Conservation (phyloP, 2,329 filamentous ascomycete genomes). For the Truncatella angustata region DNA sequence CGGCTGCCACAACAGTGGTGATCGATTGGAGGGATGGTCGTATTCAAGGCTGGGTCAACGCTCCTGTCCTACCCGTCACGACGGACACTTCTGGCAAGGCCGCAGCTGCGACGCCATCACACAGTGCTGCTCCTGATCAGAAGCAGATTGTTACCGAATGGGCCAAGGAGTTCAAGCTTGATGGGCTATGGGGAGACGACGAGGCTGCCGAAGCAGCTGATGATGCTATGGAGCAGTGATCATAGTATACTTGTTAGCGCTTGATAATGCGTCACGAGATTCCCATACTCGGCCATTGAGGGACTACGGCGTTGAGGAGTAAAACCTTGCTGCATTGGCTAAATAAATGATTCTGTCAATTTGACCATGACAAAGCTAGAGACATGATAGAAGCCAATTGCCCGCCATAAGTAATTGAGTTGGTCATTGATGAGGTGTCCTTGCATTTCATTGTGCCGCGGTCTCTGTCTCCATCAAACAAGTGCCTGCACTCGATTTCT, state of each 20-base stretch:
- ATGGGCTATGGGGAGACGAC: conserved; percentile 82
- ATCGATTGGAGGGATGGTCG: conserved; percentile 96
- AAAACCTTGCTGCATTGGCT: neutral
- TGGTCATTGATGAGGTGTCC: too few species aligned
- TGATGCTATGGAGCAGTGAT: conserved; percentile 52
- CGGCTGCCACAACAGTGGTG: conserved; percentile 88
- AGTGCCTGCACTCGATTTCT: too few species aligned
- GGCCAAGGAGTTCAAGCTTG: conserved; percentile 93
- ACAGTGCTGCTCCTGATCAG: conserved; percentile 48
- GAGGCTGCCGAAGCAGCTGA: conserved; percentile 26
- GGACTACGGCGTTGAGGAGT: neutral
- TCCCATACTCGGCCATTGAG: too few species aligned
- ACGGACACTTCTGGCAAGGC: conserved; percentile 18
- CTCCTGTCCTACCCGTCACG: conserved; percentile 65
- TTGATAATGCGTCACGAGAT: too few species aligned
- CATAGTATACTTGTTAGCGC: neutral
- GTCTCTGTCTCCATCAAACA: too few species aligned
- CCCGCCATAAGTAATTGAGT: too few species aligned
- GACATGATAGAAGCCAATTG: too few species aligned
- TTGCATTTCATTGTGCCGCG: too few species aligned
- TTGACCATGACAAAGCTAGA: too few species aligned
- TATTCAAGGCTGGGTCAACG: conserved; percentile 87
- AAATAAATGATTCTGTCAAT: too few species aligned
- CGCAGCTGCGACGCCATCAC: conserved; percentile 23
- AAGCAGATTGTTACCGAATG: conserved; percentile 75